Conservation (phyloP, 352 stramenopile genomes). For the Pythium brachiatum region DNA sequence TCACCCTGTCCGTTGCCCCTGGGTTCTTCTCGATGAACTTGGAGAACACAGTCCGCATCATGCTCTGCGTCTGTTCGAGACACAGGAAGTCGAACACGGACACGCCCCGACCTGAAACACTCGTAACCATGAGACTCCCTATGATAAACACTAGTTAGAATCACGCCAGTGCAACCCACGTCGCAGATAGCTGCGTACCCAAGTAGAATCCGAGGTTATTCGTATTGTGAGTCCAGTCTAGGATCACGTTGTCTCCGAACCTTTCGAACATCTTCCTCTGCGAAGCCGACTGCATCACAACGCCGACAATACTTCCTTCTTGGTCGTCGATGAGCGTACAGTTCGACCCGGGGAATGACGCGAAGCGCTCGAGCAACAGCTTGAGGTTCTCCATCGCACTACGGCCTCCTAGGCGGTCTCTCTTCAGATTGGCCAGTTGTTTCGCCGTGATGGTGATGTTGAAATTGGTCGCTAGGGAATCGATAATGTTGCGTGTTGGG, state of each 20-base stretch:
- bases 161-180: neutral
- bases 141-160: neutral
- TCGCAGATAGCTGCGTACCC: neutral
- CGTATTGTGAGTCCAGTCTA: constrained; percentile 27
- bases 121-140: constrained; percentile 1
- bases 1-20: neutral
- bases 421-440: neutral
- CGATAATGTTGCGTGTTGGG: neutral
- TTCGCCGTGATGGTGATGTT: neutral
- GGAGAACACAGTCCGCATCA: neutral
- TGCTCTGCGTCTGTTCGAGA: neutral
- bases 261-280: neutral
- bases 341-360: neutral
- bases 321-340: neutral
- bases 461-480: neutral
- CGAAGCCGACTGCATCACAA: neutral
- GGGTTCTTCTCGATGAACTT: neutral
- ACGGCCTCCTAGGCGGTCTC: neutral
- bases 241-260: constrained; percentile 18
- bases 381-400: neutral
- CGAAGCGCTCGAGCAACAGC: neutral
- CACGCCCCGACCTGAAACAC: neutral
- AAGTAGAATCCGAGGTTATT: constrained; percentile 22
- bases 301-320: neutral
- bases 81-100: constrained; percentile 7